Evolutionary conservation across 768 basidiomycete species (phyloP).

Genomic region (Mycena kentingensis): DNA sequence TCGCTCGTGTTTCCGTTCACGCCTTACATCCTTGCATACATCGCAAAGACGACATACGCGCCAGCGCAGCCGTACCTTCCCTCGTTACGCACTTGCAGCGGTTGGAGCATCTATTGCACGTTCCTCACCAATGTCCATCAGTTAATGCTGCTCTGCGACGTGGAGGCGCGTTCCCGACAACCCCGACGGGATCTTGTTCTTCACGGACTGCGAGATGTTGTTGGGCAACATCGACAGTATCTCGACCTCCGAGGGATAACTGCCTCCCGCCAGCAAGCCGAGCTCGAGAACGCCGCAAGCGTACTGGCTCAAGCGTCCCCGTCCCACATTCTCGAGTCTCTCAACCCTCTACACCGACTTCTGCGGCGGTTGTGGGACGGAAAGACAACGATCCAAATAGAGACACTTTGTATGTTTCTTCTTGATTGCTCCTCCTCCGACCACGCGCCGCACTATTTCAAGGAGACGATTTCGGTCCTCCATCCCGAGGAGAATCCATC

Average conservation of each 20-base stretch:
- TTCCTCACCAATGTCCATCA: constrained; percentile 2
- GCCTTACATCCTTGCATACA: neutral
- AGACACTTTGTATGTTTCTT: constrained; percentile 3
- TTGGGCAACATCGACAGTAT: neutral
- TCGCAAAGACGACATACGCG: constrained; percentile 1
- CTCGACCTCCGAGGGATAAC: neutral
- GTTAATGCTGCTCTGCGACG: neutral
- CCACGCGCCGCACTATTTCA: constrained; percentile 3
- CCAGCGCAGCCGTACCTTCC: constrained; percentile 12
- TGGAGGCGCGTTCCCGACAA: neutral
- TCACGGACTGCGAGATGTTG: neutral
- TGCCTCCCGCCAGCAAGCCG: neutral
- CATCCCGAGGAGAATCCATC: neutral
- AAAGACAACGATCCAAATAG: neutral
- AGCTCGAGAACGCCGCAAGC: neutral
- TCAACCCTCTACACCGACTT: neutral
- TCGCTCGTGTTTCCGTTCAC: constrained; percentile 6
- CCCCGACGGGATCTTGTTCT: neutral
- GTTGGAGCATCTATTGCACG: constrained; percentile 8
- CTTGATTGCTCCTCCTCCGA: neutral
- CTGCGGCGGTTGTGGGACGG: constrained; percentile 4
- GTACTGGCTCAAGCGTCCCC: neutral
- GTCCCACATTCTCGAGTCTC: neutral
- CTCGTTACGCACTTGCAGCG: constrained; percentile 6
- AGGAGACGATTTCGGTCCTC: neutral